phyloP scores from a whole-genome alignment of 176 grass and related monocot genomes.

The Neostapfia colusana region DNA sequence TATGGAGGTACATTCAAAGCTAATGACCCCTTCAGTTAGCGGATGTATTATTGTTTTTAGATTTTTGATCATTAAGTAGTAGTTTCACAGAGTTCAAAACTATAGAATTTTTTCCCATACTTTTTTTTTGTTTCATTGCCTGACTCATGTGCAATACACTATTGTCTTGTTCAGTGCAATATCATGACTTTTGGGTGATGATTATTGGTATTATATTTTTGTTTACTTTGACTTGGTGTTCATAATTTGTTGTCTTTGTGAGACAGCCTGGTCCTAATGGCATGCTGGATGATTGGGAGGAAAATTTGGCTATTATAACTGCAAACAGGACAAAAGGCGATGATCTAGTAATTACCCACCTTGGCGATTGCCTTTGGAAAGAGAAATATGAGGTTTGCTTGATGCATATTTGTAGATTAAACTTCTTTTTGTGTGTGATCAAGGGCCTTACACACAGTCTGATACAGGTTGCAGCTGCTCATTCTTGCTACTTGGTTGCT shows the following conservation, averaged over 20 bases:
- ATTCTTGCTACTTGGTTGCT: conserved; percentile 94
- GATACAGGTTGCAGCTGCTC: conserved; percentile 84
- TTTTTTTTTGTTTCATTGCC: neutral
- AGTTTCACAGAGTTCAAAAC: conserved; percentile 17
- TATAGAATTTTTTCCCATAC: conserved; percentile 7
- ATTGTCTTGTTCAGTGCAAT: conserved; percentile 32
- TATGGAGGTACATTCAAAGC: conserved; percentile 58
- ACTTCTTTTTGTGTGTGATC: conserved; percentile 3
- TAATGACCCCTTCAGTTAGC: conserved; percentile 10
- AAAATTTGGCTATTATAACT: conserved; percentile 97
- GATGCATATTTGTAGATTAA: conserved; percentile 36
- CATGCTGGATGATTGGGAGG: conserved; percentile 97
- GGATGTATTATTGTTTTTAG: conserved; percentile 15
- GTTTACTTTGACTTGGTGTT: conserved; percentile 3
- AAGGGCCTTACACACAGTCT: conserved; percentile 38
- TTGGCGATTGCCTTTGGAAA: conserved; percentile 99
- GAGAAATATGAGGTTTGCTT: conserved; percentile 86
- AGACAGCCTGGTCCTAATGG: conserved; percentile 52
- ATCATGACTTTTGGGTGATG: conserved; percentile 20
- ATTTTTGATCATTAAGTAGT: neutral
- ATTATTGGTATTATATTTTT: conserved; percentile 19
- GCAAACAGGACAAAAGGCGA: conserved; percentile 96
- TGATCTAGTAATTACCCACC: conserved; percentile 88
- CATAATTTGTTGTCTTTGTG: conserved; percentile 23
- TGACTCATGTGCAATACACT: conserved; percentile 4